phyloP scores from a whole-genome alignment of 2,329 filamentous ascomycete genomes.

The Aspergillus sp. region DNA sequence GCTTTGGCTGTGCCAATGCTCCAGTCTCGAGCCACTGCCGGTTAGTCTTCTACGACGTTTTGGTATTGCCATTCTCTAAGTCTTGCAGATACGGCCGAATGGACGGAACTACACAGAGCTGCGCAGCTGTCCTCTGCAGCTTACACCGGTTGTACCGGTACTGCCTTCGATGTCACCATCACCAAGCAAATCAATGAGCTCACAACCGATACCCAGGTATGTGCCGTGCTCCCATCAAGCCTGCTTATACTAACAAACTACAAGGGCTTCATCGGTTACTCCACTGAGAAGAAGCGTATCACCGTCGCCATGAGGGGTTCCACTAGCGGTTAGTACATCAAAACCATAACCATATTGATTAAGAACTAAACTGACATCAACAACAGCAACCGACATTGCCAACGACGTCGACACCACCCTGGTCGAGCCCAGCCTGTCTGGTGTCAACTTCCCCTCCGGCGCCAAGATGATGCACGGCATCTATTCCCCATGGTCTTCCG shows the following conservation, averaged over 20 bases:
- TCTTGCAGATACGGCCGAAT: constrained; percentile 20
- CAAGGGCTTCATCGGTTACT: constrained; percentile 34
- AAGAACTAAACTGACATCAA: background rate
- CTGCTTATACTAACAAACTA: background rate
- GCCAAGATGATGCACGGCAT: constrained; percentile 33
- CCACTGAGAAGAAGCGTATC: constrained; percentile 26
- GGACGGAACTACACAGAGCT: constrained; percentile 25
- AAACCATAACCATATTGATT: background rate
- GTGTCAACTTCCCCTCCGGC: constrained; percentile 30
- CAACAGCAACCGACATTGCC: constrained; percentile 21
- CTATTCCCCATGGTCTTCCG: constrained; percentile 29
- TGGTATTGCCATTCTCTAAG: background rate
- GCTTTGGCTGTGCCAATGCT: background rate
- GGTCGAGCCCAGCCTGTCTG: constrained; percentile 28
- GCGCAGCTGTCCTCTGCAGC: constrained; percentile 35
- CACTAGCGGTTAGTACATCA: constrained; percentile 22
- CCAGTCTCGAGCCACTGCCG: background rate
- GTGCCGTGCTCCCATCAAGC: background rate
- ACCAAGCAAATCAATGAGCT: constrained; percentile 29
- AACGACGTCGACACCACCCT: constrained; percentile 31
- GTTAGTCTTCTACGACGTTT: background rate
- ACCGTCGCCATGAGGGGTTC: constrained; percentile 35
- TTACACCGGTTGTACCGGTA: constrained; percentile 28
- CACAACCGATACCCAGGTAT: constrained; percentile 28
- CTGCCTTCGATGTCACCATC: constrained; percentile 34